Evolutionary conservation across 257 asterid genomes (phyloP).

Genomic region (Solanum medicagineum): DNA sequence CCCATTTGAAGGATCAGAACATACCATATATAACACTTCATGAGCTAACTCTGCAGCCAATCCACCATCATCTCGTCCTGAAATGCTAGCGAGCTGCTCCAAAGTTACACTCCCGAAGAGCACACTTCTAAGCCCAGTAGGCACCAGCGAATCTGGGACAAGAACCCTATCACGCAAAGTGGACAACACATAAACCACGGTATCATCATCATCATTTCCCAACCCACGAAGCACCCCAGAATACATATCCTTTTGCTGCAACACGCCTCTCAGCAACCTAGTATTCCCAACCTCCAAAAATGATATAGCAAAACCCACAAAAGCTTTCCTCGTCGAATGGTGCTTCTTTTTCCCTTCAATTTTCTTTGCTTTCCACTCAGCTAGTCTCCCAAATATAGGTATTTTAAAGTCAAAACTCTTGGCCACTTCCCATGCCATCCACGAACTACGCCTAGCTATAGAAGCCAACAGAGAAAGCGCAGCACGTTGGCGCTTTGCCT

Average conservation of each 20-base stretch:
- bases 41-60: constrained; percentile 60
- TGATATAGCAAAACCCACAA: constrained; percentile 69
- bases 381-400: constrained; percentile 36
- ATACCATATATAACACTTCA: constrained; percentile 47
- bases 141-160: constrained; percentile 59
- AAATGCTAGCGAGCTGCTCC: constrained; percentile 66
- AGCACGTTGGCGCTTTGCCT: constrained; percentile 52
- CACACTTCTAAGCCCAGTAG: constrained; percentile 80
- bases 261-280: constrained; percentile 64
- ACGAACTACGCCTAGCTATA: constrained; percentile 47
- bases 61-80: constrained; percentile 50
- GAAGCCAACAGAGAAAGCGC: constrained; percentile 52
- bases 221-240: constrained; percentile 79
- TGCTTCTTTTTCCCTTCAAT: constrained; percentile 29
- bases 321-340: constrained; percentile 55
- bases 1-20: constrained; percentile 75
- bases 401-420: constrained; percentile 63
- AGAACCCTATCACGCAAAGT: constrained; percentile 60
- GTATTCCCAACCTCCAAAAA: constrained; percentile 76
- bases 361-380: constrained; percentile 53
- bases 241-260: constrained; percentile 85
- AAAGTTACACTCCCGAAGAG: constrained; percentile 82
- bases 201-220: constrained; percentile 76
- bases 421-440: constrained; percentile 69
- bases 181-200: constrained; percentile 37